Evolutionary conservation across 768 basidiomycete species (phyloP), one percentile per base, ranked within the genome.

Genomic region (Trametes cinnabarina): DNA sequence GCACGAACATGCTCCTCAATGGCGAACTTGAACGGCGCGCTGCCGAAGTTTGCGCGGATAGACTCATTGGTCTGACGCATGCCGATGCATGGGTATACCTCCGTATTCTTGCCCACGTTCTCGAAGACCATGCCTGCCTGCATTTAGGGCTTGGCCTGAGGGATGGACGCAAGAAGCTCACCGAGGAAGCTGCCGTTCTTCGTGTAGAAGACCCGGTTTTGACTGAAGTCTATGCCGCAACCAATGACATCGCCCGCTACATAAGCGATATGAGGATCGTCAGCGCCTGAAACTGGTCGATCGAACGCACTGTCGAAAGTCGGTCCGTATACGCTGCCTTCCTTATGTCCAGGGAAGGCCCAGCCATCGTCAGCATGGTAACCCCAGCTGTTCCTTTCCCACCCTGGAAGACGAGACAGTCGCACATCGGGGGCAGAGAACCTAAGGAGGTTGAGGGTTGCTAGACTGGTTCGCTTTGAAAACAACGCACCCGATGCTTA

Each of bases 291-390:
- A 51, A 22, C 6, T 43, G 44, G 34, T 15, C 46, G 30, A 19
- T 14, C 5, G 25, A 17, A 76, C 86, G 68, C 70, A 94, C 93
- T 85, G 65, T 90, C 87, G 69, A 89, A 98, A 0, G 82, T 83
- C 42, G 87, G 86, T 9, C 91, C 90, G 72, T 88, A 97, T 15
- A 81, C 73, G 46, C 80, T 78, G 26, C 90, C 92, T 30, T 79
- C 84, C 69, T 82, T 85, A 57, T 90, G 86, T 5, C 84, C 82
- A 23, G 88, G 83, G 71, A 90, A 92, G 2, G 87, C 79, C 56
- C 78, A 82, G 5, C 94, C 93, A 66, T 91, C 92, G 63, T 94
- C 92, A n/a, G 89, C 92, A 65, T 94, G 89, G 69, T 93, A 96
- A 51, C 92, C 93, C 90, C 92, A 95, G 5, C 91, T 94, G 61